Evolutionary conservation across 495 filamentous ascomycete species (phyloP), one percentile per base, ranked within the genome.

Genomic region (Collariella sp.): DNA sequence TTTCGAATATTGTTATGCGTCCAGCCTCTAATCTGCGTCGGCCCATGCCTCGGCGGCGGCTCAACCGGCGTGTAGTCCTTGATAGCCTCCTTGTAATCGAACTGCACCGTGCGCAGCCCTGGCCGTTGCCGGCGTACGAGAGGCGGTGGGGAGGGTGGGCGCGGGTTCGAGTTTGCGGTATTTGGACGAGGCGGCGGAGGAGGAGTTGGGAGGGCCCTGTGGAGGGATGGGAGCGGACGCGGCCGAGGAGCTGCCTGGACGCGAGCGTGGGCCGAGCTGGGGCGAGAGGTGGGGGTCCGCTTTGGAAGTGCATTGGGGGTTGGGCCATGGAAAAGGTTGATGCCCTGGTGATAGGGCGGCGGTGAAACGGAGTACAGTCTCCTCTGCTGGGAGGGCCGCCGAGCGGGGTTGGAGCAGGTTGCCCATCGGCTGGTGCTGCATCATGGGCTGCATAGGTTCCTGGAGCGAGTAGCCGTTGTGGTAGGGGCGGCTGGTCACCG

Each of bases 131-230:
- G 0, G 60, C 55, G 60, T 68, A 72, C 2, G 69, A 65, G 2
- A 61, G 46, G 5, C 75, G 68, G 54, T 75, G 73, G 3, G 74
- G 69, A 0, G 72, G 1, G 73, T 70, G 0, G 75, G 75, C 2
- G 75, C 75, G 2, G 75, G 73, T 33, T 73, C 70, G 10, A 77
- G 70, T 57, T 70, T 76, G 18, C 75, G 72, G 59, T 73, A 76
- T 44, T 75, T 75, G 10, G 61, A 59, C 1, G 59, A 50, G 0
- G 58, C 33, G 20, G 54, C 23, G 13, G 57, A 52, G 26, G 52
- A 55, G 26, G 67, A 52, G 10, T 4, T 31, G 26, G 26, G 26
- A 9, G 26, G 26, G 4, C 5, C 26, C 26, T 5, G 5, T 4
- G 26, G 26, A 31, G 26, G 26, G 4, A 9, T 9, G 26, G 26